Evolutionary conservation across 305 asterid species (phyloP).

Genomic region (Ilex paraguariensis): DNA sequence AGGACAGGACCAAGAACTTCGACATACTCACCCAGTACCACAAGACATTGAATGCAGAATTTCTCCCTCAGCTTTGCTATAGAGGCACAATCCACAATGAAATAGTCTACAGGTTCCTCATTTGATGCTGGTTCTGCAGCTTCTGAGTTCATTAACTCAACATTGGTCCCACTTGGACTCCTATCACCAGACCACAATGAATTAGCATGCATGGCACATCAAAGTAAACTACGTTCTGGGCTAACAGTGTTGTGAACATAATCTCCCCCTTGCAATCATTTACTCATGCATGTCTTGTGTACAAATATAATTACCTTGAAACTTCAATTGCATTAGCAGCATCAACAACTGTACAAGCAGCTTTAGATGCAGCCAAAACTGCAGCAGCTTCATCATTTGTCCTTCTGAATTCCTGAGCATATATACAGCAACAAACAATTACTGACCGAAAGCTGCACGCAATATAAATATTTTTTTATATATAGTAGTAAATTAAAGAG

Average conservation of each 20-base stretch:
- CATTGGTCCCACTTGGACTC: slow-evolving; percentile 42
- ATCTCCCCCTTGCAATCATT: not conserved
- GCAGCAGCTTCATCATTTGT: slow-evolving; percentile 89
- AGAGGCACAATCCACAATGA: slow-evolving; percentile 52
- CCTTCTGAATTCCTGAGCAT: slow-evolving; percentile 62
- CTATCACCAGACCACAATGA: slow-evolving; percentile 22
- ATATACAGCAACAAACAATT: not conserved
- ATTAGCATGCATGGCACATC: not conserved
- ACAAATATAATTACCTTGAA: slow-evolving; percentile 39
- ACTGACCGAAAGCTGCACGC: not conserved
- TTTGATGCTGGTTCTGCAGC: slow-evolving; percentile 43
- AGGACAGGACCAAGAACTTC: slow-evolving; percentile 99
- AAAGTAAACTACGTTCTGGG: not conserved
- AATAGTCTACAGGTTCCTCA: slow-evolving; percentile 63
- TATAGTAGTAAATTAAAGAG: not conserved
- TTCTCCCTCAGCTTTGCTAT: slow-evolving; percentile 88
- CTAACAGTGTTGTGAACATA: not conserved
- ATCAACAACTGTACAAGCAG: slow-evolving; percentile 88
- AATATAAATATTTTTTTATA: too few species aligned
- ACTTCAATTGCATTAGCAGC: slow-evolving; percentile 76
- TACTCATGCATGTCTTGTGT: slow-evolving; percentile 13
- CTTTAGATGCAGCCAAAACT: slow-evolving; percentile 80
- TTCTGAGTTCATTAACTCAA: slow-evolving; percentile 50
- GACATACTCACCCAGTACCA: slow-evolving; percentile 87
- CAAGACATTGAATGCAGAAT: slow-evolving; percentile 92